Conservation (phyloP, 495 filamentous ascomycete species). For the Physcia stellaris region DNA sequence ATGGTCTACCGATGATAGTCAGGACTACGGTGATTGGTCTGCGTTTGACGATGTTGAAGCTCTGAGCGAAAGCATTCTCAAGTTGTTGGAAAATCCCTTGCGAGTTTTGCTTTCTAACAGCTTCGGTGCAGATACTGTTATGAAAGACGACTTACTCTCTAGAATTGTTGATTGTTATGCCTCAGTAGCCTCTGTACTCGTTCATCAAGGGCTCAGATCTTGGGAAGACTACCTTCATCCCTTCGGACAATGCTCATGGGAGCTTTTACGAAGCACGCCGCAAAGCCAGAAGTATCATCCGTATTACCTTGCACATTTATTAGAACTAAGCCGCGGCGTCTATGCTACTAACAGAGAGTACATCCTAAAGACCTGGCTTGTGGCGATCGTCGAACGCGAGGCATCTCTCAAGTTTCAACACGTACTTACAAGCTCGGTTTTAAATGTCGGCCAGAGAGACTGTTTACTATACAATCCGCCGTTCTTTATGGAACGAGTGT, state of each 20-base stretch:
- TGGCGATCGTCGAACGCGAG: conserved; percentile 49
- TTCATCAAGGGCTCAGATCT: conserved; percentile 24
- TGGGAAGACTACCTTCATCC: conserved; percentile 48
- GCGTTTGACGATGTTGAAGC: conserved; percentile 40
- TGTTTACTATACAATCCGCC: conserved; percentile 48
- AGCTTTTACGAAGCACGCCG: conserved; percentile 43
- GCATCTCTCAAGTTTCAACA: conserved; percentile 57
- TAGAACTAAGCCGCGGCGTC: conserved; percentile 32
- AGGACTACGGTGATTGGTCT: conserved; percentile 59
- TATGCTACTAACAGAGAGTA: conserved; percentile 31
- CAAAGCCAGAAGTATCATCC: conserved; percentile 51
- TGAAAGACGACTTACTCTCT: conserved; percentile 43
- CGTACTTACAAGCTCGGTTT: conserved; percentile 39
- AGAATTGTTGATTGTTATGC: conserved; percentile 47
- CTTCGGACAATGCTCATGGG: conserved; percentile 47
- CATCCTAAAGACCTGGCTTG: conserved; percentile 44
- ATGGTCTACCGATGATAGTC: conserved; percentile 47
- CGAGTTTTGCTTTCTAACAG: conserved; percentile 49
- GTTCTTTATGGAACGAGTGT: conserved; percentile 32
- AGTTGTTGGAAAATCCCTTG: conserved; percentile 36
- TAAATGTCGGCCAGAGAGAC: conserved; percentile 34
- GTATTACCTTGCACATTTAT: conserved; percentile 45
- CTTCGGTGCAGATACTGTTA: conserved; percentile 48
- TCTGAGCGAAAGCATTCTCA: conserved; percentile 19
- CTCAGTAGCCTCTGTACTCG: conserved; percentile 38